phyloP scores from a whole-genome alignment of 345 rosid species.

The Gossypium bickii region DNA sequence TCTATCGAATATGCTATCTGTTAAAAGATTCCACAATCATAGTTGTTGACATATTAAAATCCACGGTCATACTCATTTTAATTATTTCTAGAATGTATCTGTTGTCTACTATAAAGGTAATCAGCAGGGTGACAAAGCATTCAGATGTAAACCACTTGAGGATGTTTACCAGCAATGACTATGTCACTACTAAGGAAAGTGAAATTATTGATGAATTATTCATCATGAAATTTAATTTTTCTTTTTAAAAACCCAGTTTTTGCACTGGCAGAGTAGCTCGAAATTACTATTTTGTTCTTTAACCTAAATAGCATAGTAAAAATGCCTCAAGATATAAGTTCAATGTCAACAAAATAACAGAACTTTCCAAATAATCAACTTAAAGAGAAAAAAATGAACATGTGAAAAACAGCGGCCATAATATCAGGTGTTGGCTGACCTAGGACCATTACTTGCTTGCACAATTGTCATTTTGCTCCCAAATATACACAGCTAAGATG shows the following conservation, averaged over 20 bases:
- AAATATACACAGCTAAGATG: background rate
- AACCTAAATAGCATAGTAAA: background rate
- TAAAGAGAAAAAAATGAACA: background rate
- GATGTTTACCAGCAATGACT: background rate
- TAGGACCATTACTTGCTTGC: background rate
- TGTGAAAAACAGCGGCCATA: background rate
- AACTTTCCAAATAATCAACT: background rate
- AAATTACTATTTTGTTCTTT: background rate
- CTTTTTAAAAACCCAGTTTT: background rate
- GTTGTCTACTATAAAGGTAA: background rate
- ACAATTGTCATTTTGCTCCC: too few relatives aligned
- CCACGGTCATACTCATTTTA: background rate
- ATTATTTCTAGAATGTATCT: background rate
- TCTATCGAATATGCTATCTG: background rate
- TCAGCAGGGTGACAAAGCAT: background rate
- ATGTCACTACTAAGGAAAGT: background rate
- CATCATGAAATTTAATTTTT: background rate
- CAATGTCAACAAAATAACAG: background rate
- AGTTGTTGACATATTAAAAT: background rate
- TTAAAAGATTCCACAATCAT: background rate
- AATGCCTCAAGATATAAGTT: too few relatives aligned
- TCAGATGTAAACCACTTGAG: background rate
- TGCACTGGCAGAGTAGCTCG: background rate
- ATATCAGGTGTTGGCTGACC: background rate
- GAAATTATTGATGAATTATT: background rate